A percentile compares a stretch with the other conserved stretches of the same genome.
Conservation (phyloP, 352 stramenopile species). For the Phytophthora cactorum region DNA sequence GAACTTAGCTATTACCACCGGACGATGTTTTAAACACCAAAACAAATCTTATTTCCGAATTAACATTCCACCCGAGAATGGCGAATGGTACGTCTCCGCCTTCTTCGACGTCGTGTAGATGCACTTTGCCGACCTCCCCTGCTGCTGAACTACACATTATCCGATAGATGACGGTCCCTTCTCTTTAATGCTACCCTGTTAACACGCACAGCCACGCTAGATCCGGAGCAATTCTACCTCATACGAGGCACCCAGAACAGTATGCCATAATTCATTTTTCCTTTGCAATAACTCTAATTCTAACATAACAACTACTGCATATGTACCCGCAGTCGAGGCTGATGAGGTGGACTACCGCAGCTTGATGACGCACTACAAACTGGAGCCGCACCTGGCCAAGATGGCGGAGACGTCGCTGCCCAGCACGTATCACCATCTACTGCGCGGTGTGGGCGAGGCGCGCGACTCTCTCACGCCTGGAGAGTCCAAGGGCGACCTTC, state of each 20-base stretch:
- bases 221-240: constrained; percentile 65
- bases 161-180: constrained; percentile 3
- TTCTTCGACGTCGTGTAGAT: constrained; percentile 7
- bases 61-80: constrained; percentile 9
- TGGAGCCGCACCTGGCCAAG: constrained; percentile 66
- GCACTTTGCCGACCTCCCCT: not conserved
- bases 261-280: constrained; percentile 27
- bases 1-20: not conserved
- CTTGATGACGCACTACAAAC: constrained; percentile 72
- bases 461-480: constrained; percentile 43
- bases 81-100: constrained; percentile 21
- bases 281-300: constrained; percentile 1
- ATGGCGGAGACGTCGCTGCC: constrained; percentile 68
- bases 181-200: constrained; percentile 13
- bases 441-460: constrained; percentile 68
- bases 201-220: constrained; percentile 26
- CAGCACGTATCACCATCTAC: constrained; percentile 72
- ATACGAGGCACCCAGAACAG: constrained; percentile 62
- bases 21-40: not conserved
- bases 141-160: not conserved
- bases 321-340: constrained; percentile 45
- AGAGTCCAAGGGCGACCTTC: constrained; percentile 56
- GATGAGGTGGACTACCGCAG: constrained; percentile 66
- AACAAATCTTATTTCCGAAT: constrained; percentile 6
- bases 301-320: constrained; percentile 10